Base-by-base conservation (phyloP, 1,284 basidiomycete genomes). In the Fomitopsis pinicola region DNA sequence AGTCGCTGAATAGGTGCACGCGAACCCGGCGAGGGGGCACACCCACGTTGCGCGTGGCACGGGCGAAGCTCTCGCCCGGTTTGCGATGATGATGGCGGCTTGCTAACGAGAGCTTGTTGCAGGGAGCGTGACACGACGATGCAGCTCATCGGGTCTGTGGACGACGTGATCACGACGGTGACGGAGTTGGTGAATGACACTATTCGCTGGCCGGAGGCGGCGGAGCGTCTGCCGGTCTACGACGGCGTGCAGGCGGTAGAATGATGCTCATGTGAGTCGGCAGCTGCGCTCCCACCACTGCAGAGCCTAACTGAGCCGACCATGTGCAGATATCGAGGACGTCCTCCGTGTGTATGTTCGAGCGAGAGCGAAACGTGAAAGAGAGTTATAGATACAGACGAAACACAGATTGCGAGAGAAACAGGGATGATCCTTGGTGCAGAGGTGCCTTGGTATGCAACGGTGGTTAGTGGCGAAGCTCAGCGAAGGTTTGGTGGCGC, bases 111-210 rank as follows among this genome's bases (percentile, higher is more conserved):
- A 44, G 40, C 60, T 14, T 26, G 17, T 60, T 61, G 71, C 67
- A 93, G 91, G 68, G 97, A 99, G 77, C 91, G 97, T 59, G 97
- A 98, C 77, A 95, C 95, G 55, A 98, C 92, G 57, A 83, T 89
- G 57, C 97, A 99, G 76, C 81, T 94, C 61, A 98, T 98, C 71
- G 96, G 95, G n/a, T 72, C 83, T 59, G 88, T 97, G 67, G 96
- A 98, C 77, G 87, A 95, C 58, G 97, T 98, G 60, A 88, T 98
- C 69, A 79, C 79, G 55, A 86, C 91, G 57, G 88, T 98, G 64
- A 85, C 82, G 55, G 88, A 89, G 48, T 83, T 96, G 59, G 88
- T 92, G 38, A 78, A 88, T 67, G 92, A 91, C 48, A 80, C 73
- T 17, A 80, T 92, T 59, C 82, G 86, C 65, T 98, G 96, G 96